Evolutionary conservation across 2,329 filamentous ascomycete species (phyloP).

Genomic region (Penicillium sp.): DNA sequence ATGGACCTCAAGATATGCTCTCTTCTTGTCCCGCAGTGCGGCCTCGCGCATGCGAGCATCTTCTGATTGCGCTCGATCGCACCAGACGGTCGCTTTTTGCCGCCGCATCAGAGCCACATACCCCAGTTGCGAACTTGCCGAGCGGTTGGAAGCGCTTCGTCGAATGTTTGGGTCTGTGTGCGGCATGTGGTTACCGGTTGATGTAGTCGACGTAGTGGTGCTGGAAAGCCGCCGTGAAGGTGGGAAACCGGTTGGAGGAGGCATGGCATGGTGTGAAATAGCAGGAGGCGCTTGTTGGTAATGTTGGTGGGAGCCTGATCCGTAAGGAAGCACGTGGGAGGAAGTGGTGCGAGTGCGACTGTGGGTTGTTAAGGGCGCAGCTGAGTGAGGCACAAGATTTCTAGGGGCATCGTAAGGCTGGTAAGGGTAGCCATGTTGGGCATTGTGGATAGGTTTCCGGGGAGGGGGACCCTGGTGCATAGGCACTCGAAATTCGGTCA

Average conservation of each 20-base stretch:
- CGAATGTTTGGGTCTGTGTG: slow-evolving; percentile 47
- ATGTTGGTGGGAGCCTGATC: slow-evolving; percentile 20
- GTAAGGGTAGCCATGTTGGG: slow-evolving; percentile 26
- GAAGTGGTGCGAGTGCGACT: slow-evolving; percentile 44
- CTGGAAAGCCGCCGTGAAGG: slow-evolving; percentile 39
- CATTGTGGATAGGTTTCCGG: slow-evolving; percentile 30
- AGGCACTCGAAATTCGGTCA: slow-evolving; percentile 40
- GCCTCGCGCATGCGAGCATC: slow-evolving; percentile 81
- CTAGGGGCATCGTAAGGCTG: slow-evolving; percentile 28
- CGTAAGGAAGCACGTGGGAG: slow-evolving; percentile 32
- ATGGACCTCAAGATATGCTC: slow-evolving; percentile 80
- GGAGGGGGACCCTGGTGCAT: slow-evolving; percentile 33
- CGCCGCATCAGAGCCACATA: slow-evolving; percentile 96
- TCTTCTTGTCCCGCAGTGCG: slow-evolving; percentile 81
- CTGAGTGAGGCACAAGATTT: slow-evolving; percentile 28
- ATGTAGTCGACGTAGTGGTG: slow-evolving; percentile 43
- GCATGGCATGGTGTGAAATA: slow-evolving; percentile 30
- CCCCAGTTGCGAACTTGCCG: slow-evolving; percentile 64
- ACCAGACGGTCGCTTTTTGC: slow-evolving; percentile 98
- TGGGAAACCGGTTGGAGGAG: slow-evolving; percentile 21
- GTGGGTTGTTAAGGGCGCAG: slow-evolving; percentile 27
- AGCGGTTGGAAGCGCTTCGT: slow-evolving; percentile 79
- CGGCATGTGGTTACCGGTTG: slow-evolving; percentile 32
- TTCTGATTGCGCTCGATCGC: slow-evolving; percentile 88
- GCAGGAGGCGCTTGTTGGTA: slow-evolving; percentile 20